Base-by-base conservation (phyloP, 495 filamentous ascomycete species). In the Talaromyces ruber region DNA sequence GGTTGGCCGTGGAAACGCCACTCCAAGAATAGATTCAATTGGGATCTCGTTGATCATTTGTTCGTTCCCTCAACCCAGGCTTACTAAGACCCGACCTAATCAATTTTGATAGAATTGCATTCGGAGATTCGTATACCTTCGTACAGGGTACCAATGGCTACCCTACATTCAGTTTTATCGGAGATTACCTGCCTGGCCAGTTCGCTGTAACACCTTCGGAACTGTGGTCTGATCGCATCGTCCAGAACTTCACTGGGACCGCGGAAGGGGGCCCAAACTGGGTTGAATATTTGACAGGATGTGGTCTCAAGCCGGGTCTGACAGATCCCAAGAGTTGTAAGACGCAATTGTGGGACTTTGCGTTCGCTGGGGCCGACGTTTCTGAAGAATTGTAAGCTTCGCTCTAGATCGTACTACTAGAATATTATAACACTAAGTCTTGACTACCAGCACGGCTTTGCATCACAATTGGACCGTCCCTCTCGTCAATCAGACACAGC, bases 401-500 rank as follows among this genome's bases (percentile, higher is more conserved):
- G 30, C 8, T 8, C 4, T 34, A 2, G 30, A 34, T n/a, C n/a
- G 30, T 8, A 12, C 3, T 11, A 8, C 8, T 34, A n/a, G 8
- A 11, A 11, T 34, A 2, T 12, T 11, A 8, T 34, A 34, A 1
- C 30, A 34, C 12, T 34, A 34, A 34, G 9, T 34, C 12, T 34
- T 3, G 3, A 12, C 30, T 34, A 34, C 30, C 16, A 39, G 34
- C 66, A 74, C 72, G 4, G 76, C 77, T 4, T 72, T 78, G 4
- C 80, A 82, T 63, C 80, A 81, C 66, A 75, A 78, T 65, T 81
- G 65, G 68, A 79, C 77, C 53, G 67, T 77, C 58, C 69, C 71
- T n/a, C 69, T 79, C 18, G 71, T 74, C 37, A 73, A 76, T 65
- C 76, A 79, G 63, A 67, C 53, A 28, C 53, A 56, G 25, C 53